These are phyloP conservation scores for Alternaria triticina DNA, from an alignment of 2,329 filamentous ascomycete species.

Conservation along the genomic window DNA sequence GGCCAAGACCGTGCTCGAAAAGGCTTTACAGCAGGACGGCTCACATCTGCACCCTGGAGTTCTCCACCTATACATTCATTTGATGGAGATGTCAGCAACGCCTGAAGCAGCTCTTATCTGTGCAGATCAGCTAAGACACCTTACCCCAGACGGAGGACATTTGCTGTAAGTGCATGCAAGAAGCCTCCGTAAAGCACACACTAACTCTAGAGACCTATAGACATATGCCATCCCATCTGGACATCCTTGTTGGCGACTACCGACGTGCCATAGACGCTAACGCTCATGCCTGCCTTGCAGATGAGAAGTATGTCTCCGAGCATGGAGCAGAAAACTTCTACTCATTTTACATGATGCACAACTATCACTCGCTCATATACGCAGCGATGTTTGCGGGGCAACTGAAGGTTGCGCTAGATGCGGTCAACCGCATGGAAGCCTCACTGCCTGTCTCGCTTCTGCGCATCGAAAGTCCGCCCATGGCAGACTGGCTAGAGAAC, in stretches of 20 bases:
- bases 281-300: conserved; percentile 68
- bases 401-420: conserved; percentile 66
- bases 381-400: conserved; percentile 79
- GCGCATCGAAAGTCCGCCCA: conserved; percentile 69
- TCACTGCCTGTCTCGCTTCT: conserved; percentile 70
- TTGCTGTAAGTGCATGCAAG: conserved; percentile 50
- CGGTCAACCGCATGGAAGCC: conserved; percentile 64
- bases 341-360: conserved; percentile 75
- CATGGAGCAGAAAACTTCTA: conserved; percentile 74
- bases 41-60: conserved; percentile 69
- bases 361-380: conserved; percentile 78
- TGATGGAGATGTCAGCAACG: conserved; percentile 75
- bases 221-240: conserved; percentile 81
- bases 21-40: conserved; percentile 59
- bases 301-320: conserved; percentile 68
- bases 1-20: conserved; percentile 64
- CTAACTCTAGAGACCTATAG: neutral
- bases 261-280: conserved; percentile 71
- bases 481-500: conserved; percentile 78
- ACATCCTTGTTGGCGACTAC: conserved; percentile 76
- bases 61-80: conserved; percentile 77
- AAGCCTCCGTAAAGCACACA: neutral
- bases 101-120: conserved; percentile 68
- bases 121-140: conserved; percentile 67
- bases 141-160: conserved; percentile 74